Base-by-base conservation (phyloP, 2,329 filamentous ascomycete species). In the Pyrenophora graminea region DNA sequence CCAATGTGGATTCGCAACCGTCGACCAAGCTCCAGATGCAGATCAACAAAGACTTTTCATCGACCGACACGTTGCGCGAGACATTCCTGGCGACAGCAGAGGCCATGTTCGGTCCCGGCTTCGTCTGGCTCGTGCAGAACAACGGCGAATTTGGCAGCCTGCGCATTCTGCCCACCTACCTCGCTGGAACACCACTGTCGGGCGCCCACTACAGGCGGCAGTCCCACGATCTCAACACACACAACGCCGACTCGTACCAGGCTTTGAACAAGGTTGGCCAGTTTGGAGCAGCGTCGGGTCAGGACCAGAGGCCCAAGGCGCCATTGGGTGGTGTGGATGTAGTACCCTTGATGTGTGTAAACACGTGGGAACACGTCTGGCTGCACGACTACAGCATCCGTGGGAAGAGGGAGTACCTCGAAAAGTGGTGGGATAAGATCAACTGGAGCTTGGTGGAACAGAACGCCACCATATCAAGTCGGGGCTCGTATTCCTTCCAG, bases 301-400 rank as follows among this genome's bases (percentile, higher is more conserved):
- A 61, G 52, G 62, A 59, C 27, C 68, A 62, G 55, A 43, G 39
- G 38, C 60, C 68, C 12, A 74, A 72, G 48, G 73, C 81, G 52
- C 81, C 85, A 4, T 85, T 88, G 1, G 88, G 88, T 33, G 87
- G 86, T 51, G 81, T 85, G 58, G 82, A 88, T 41, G 74, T 92
- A 30, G 80, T 85, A 49, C 92, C 93, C 10, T 80, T 97, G 54
- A 78, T 99, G 64, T 97, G 93, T 71, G 82, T 97, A 53, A 97
- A 91, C 77, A 96, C 91, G 4, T 99, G 94, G 94, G 88, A 97
- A 79, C 94, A 97, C 76, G 87, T 88, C 7, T 99, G 89, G 85
- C 77, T 97, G 72, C 82, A 84, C 48, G 91, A 97, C 73, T 97
- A 89, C 74, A 87, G 87, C 4, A 73, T 86, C 48, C 80, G 79